Base-by-base conservation (phyloP, 2,329 filamentous ascomycete species). In the Lecanicillium sp. region DNA sequence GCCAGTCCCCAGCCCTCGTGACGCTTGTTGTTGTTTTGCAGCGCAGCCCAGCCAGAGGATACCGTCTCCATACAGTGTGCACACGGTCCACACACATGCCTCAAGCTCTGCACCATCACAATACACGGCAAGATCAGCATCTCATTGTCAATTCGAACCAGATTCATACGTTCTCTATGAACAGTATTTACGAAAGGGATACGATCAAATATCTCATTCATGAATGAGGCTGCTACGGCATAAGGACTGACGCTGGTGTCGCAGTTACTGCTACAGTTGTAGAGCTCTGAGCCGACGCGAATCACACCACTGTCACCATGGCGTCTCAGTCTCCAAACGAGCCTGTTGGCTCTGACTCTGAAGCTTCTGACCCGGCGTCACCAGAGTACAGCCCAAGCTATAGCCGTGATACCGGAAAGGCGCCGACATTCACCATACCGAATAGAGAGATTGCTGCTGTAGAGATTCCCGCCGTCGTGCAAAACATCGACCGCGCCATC, bases 401-500 rank as follows among this genome's bases (percentile, higher is more conserved):
- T 7, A 30, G 23, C 15, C 42, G 12, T 32, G 35, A 49, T 33
- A 33, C 19, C 10, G 49, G 52, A 24, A 54, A 40, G n/a, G 66
- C 66, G 12, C 66, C 66, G 4, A 60, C 57, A 48, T 70, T 65
- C 50, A 45, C 53, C 21, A 62, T 72, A 7, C 62, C 67, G 9
- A 53, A 55, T 5, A 61, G 67, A 12, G 49, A 55, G 4, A 56
- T 72, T 4, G 61, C 63, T 3, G 70, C 69, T 6, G 69, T 72
- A 15, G 69, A 72, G 52, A 59, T 72, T 1, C 69, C 69, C 15
- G 69, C 69, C 32, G 59, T 71, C 10, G 68, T 72, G 26, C 59
- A 70, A 53, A 66, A 71, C 44, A 54, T 71, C n/a, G 68, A 72
- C 37, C 63, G 70, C 15, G 63, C 68, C 15, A 59, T 70, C 41